Conservation (phyloP, 305 asterid genomes). For the Fraxinus angustifolia region DNA sequence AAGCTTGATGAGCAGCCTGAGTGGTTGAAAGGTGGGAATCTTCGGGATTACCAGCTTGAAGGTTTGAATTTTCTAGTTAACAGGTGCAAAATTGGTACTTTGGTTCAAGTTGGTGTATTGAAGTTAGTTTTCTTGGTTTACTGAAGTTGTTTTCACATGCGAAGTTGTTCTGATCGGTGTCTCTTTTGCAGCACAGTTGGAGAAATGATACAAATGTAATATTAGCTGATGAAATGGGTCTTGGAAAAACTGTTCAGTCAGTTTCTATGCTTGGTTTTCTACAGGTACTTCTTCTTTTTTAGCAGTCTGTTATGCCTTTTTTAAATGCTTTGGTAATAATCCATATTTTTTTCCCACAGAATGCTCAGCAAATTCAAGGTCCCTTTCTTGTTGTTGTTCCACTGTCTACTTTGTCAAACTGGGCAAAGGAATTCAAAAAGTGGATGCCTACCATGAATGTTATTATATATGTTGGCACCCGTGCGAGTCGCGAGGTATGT, state of each 20-base stretch:
- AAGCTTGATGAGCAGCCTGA: slow-evolving; percentile 98
- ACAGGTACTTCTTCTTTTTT: slow-evolving; percentile 55
- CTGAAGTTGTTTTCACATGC: slow-evolving; percentile 18
- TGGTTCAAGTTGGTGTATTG: slow-evolving; percentile 26
- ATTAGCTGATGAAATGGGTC: slow-evolving; percentile 99
- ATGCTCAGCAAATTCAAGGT: slow-evolving; percentile 89
- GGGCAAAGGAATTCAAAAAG: slow-evolving; percentile 98
- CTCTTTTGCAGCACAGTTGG: slow-evolving; percentile 82
- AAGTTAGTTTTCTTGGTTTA: slow-evolving; percentile 15
- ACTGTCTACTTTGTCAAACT: slow-evolving; percentile 89
- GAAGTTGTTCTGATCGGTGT: slow-evolving; percentile 48
- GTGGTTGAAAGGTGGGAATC: slow-evolving; percentile 97
- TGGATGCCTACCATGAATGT: slow-evolving; percentile 95
- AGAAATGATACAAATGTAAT: slow-evolving; percentile 98
- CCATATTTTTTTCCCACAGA: slow-evolving; percentile 49
- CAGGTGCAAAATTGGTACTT: slow-evolving; percentile 57
- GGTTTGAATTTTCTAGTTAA: slow-evolving; percentile 96
- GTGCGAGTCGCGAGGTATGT: slow-evolving; percentile 96
- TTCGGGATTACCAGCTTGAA: slow-evolving; percentile 99
- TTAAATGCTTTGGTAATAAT: slow-evolving; percentile 17
- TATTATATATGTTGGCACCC: slow-evolving; percentile 89
- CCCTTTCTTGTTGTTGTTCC: slow-evolving; percentile 99
- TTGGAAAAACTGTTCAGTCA: slow-evolving; percentile 98
- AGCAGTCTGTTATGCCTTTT: slow-evolving; percentile 14
- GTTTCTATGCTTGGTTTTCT: slow-evolving; percentile 99